Base-by-base conservation (phyloP, 441 rosid genomes). In the Dalechampia spathulata region DNA sequence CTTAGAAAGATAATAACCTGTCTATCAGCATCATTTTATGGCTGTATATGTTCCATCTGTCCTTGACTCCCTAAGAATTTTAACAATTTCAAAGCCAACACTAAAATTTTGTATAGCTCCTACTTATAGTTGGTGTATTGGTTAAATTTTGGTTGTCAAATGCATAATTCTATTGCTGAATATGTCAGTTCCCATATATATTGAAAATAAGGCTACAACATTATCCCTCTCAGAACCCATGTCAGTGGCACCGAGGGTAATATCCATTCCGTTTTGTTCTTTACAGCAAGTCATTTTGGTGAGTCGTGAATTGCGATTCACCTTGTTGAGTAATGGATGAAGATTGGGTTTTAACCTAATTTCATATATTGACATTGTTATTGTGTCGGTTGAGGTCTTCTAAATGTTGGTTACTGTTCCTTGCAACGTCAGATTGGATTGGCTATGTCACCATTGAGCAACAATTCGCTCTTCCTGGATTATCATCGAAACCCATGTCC, bases 371-470 rank as follows among this genome's bases (percentile, higher is more conserved):
- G 43, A 8, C 38, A 10, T 16, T 50, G 16, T 61, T 49, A 16
- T 14, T 54, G 32, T 40, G 13, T 45, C 19, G 47, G 22, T 45
- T 26, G 16, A 21, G 25, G 28, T 7, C 36, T 55, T 13, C 15
- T 20, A 53, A 49, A 38, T 52, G n/a, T n/a, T n/a, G 40, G 21
- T 22, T 23, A 8, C 11, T 2, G 36, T 27, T 41, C 8, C 19
- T 23, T 52, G 17, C 7, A 16, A 49, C 45, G 25, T 52, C 80
- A 81, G 87, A 55, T 81, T 32, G 83, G 83, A 51, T 67, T 81
- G 73, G 78, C 87, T 28, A 76, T 81, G 83, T 81, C 87, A 58
- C 87, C 87, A 17, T 62, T 78, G 59, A 81, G 87, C 83, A 81
- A 81, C 62, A 81, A 81, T 68, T 78, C 82, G 37, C 74, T 81